phyloP scores from a whole-genome alignment of 768 basidiomycete species.

The Tylopilus subfusipes region DNA sequence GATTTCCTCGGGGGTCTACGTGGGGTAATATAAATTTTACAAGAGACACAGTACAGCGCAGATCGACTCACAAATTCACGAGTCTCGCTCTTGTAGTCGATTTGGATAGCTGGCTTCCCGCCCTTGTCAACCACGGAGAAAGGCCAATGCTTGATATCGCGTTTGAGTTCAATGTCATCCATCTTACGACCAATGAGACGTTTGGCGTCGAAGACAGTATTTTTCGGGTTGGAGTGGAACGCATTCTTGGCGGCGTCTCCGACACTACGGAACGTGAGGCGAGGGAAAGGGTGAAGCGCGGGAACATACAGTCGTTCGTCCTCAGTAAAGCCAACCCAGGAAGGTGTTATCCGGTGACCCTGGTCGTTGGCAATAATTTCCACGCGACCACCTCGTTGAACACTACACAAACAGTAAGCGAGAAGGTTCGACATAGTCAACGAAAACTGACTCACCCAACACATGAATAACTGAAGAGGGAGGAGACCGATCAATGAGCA shows the following conservation, averaged over 20 bases:
- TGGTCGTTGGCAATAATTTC: too few species aligned
- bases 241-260: conserved; percentile 98
- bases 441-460: conserved; percentile 64
- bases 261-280: conserved; percentile 40
- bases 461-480: conserved; percentile 75
- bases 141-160: conserved; percentile 89
- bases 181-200: conserved; percentile 88
- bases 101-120: too few species aligned
- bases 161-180: conserved; percentile 75
- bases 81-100: too few species aligned
- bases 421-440: background rate
- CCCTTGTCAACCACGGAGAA: conserved; percentile 97
- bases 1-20: conserved; percentile 91
- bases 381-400: conserved; percentile 80
- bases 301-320: conserved; percentile 61
- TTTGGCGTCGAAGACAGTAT: conserved; percentile 97
- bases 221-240: conserved; percentile 83
- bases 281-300: background rate
- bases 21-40: background rate
- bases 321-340: conserved; percentile 79
- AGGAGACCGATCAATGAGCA: conserved; percentile 19
- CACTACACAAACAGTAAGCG: conserved; percentile 40
- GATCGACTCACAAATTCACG: too few species aligned
- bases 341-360: conserved; percentile 85
- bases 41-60: background rate